Percentiles rank a stretch among this genome's conserved stretches.
phyloP scores from a whole-genome alignment of 345 rosid species.

The Arabidopsis arenosa region DNA sequence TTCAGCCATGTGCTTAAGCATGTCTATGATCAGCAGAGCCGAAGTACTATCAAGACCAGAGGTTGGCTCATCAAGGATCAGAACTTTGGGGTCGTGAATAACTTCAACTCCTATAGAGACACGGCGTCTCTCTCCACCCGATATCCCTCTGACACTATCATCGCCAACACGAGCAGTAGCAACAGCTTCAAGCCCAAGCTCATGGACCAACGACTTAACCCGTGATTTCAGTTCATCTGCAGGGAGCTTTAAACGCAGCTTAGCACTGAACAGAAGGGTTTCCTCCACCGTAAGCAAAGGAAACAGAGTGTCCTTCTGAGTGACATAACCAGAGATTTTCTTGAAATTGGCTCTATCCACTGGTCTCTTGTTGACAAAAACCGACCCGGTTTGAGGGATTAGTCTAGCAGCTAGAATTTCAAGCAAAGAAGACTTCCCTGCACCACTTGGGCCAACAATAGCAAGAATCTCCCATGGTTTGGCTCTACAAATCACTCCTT shows the following conservation, averaged over 20 bases:
- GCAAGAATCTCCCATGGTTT: conserved; percentile 95
- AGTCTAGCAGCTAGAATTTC: conserved; percentile 77
- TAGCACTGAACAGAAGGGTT: conserved; percentile 89
- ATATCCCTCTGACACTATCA: conserved; percentile 81
- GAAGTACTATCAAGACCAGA: conserved; percentile 94
- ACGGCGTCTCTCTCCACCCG: conserved; percentile 96
- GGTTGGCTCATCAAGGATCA: conserved; percentile 97
- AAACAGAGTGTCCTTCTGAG: conserved; percentile 86
- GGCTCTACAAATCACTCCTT: conserved; percentile 78
- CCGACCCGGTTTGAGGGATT: conserved; percentile 65
- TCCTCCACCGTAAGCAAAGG: conserved; percentile 95
- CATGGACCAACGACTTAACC: conserved; percentile 74
- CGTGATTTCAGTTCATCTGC: conserved; percentile 51
- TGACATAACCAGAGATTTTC: conserved; percentile 85
- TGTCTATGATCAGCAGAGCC: conserved; percentile 79
- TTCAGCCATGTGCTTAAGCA: conserved; percentile 95
- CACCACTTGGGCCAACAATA: conserved; percentile 96
- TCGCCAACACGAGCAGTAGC: conserved; percentile 78
- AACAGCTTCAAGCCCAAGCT: conserved; percentile 83
- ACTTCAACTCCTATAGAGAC: conserved; percentile 96
- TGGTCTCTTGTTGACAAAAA: conserved; percentile 65
- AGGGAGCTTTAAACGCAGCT: conserved; percentile 74
- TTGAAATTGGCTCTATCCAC: conserved; percentile 66
- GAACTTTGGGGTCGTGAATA: conserved; percentile 84
- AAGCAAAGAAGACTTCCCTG: conserved; percentile 89